Evolutionary conservation across 441 rosid genomes (phyloP).

Genomic region (Eruca vesicaria): DNA sequence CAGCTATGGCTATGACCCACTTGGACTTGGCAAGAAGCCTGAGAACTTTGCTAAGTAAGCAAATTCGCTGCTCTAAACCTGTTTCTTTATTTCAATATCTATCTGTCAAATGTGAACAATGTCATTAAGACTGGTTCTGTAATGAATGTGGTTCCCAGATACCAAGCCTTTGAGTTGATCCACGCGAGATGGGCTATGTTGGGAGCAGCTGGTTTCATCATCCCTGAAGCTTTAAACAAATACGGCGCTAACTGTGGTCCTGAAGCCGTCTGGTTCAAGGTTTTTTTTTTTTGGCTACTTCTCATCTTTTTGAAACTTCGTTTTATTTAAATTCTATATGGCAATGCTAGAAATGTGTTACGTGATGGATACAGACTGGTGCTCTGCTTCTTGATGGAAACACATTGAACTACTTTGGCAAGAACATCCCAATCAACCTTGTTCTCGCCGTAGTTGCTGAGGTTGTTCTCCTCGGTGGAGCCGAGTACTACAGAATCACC

Average conservation of each 20-base stretch:
- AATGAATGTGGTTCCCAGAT: constrained; percentile 43
- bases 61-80: neutral
- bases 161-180: constrained; percentile 89
- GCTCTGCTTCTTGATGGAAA: constrained; percentile 95
- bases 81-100: neutral
- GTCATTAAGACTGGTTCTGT: constrained; percentile 4
- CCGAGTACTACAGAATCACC: constrained; percentile 91
- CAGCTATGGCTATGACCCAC: constrained; percentile 98
- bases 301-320: neutral
- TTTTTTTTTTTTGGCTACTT: constrained; percentile 24
- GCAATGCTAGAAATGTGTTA: neutral
- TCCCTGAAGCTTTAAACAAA: constrained; percentile 96
- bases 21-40: constrained; percentile 94
- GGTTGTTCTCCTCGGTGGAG: constrained; percentile 88
- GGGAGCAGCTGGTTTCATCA: constrained; percentile 92
- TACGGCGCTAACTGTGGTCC: constrained; percentile 97
- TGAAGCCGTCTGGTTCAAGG: constrained; percentile 99
- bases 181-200: constrained; percentile 98
- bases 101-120: neutral
- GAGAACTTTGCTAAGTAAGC: constrained; percentile 85
- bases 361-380: constrained; percentile 62
- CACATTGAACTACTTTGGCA: constrained; percentile 93
- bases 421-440: constrained; percentile 88
- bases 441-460: constrained; percentile 75
- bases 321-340: neutral